Evolutionary conservation across 805 yeast species (phyloP), one percentile per base, ranked within the genome.

Genomic region (Schwanniomyces occidentalis): DNA sequence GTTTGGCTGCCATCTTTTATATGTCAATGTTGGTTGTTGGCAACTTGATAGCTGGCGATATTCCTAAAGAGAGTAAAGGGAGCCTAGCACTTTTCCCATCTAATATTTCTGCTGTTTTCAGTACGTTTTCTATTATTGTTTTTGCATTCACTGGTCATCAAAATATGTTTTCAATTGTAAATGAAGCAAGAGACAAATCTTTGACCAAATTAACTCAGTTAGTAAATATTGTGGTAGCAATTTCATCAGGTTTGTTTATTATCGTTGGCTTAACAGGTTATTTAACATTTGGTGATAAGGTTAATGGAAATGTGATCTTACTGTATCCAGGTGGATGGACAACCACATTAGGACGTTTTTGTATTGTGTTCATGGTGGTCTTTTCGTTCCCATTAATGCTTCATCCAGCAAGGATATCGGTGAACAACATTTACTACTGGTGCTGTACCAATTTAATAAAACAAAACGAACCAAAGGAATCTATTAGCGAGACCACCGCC

Each of bases 81-180:
- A 47, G 54, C 60, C 48, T 47, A n/a, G 42, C 48, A 7, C 49
- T 55, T 34, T 48, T 53, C 29, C 73, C 73, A 2, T 46, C 55
- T 57, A 85, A 33, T 52, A 74, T 38, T 37, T 69, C 45, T 41
- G 78, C 41, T n/a, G 69, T 90, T 13, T 72, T 84, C 16, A 54
- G 64, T 17, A 79, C 93, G 8, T 78, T 90, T 55, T 95, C 97
- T n/a, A 85, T 90, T 44, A 81, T 89, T 47, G 91, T 91, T 9
- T 90, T 91, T 68, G 96, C 96, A 0, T 91, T 80, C 61, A 91
- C 98, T 0, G 93, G 97, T 51, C 97, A 91, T 54, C 97, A 91
- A 58, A 91, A 91, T 62, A 87, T 87, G 88, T 88, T 87, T 51
- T 79, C 95, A 1, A 76, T 90, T 36, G 76, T 89, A 35, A 91